phyloP scores from a whole-genome alignment of 345 rosid species.

The Gossypium raimondii region DNA sequence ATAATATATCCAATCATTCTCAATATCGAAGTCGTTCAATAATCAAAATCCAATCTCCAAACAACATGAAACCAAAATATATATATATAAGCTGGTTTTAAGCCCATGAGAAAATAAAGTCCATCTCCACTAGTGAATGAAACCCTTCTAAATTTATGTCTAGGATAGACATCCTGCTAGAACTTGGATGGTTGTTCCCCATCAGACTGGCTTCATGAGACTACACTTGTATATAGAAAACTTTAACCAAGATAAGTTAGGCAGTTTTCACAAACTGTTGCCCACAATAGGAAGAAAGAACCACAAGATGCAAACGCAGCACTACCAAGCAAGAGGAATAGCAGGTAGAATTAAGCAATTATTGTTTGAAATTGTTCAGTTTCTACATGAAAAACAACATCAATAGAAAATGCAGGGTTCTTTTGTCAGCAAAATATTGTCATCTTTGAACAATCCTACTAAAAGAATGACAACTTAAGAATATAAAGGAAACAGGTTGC shows the following conservation, averaged over 20 bases:
- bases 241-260: not conserved
- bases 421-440: not conserved
- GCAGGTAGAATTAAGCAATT: not conserved
- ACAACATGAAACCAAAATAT: not conserved
- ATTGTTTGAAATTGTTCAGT: not conserved
- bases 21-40: not conserved
- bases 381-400: not conserved
- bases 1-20: not conserved
- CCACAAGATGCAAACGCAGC: not conserved
- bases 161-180: not conserved
- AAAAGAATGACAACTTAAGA: not conserved
- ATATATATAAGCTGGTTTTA: not conserved
- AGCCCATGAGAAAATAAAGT: not conserved
- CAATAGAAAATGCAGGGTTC: not conserved
- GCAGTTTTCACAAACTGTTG: not conserved
- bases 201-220: slow-evolving; percentile 26
- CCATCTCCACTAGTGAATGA: not conserved
- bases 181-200: slow-evolving; percentile 1
- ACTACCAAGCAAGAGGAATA: not conserved
- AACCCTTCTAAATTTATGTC: not conserved
- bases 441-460: not conserved
- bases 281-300: not conserved
- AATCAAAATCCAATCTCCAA: slow-evolving; percentile 1
- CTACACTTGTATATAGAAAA: not conserved
- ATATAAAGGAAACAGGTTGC: not conserved